phyloP scores from a whole-genome alignment of 257 asterid genomes.

The Nicotiana benthamiana region DNA sequence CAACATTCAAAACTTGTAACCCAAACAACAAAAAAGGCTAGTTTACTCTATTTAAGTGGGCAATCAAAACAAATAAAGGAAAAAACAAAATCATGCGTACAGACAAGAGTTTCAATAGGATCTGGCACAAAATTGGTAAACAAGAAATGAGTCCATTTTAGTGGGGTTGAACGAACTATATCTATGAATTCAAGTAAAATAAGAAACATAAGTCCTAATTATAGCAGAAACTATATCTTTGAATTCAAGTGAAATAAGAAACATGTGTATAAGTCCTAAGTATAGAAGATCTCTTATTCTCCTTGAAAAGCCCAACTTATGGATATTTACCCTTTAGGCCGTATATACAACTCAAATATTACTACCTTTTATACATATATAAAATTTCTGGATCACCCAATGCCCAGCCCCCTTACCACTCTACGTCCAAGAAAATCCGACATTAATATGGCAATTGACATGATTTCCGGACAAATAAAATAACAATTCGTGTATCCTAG shows the following conservation, averaged over 20 bases:
- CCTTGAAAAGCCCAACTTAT: no score
- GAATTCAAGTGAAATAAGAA: no score
- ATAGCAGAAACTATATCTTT: no score
- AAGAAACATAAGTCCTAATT: no score
- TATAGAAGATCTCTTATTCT: no score
- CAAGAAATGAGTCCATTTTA: neutral
- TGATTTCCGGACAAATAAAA: neutral
- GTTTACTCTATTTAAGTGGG: neutral
- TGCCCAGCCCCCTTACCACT: no score
- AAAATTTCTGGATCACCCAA: no score
- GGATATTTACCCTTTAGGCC: no score
- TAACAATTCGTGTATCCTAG: neutral
- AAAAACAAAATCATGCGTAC: neutral
- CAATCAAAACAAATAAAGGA: neutral
- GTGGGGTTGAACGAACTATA: neutral
- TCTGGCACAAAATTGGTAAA: neutral
- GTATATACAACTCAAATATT: no score
- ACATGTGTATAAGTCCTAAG: no score
- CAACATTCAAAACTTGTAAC: neutral
- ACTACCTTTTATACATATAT: no score
- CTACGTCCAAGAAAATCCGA: neutral
- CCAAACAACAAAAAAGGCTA: neutral
- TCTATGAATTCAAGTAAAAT: no score
- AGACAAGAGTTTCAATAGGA: neutral
- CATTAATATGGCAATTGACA: neutral